Evolutionary conservation across 2,329 filamentous ascomycete genomes (phyloP), one percentile per base, ranked within the genome.

Genomic region (Arachnomyces sp.): DNA sequence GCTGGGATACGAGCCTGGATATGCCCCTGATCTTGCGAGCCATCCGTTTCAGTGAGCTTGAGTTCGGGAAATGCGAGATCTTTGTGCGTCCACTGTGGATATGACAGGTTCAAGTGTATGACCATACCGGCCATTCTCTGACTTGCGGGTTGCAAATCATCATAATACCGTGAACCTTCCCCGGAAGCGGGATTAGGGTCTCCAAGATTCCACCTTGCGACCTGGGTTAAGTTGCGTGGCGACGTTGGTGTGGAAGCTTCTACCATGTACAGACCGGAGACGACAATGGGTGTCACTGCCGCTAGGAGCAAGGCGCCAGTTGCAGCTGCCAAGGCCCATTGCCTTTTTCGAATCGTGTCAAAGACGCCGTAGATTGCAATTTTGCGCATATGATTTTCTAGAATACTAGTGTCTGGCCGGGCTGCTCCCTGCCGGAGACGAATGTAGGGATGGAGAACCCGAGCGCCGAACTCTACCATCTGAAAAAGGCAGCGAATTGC

Each of bases 181-280:
- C n/a, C n/a, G n/a, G n/a, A n/a, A n/a, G n/a, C n/a, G n/a, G n/a
- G n/a, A n/a, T n/a, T n/a, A n/a, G n/a, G n/a, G n/a, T n/a, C n/a
- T n/a, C n/a, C n/a, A n/a, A n/a, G n/a, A n/a, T n/a, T n/a, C n/a
- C n/a, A n/a, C n/a, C n/a, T n/a, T n/a, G n/a, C n/a, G n/a, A n/a
- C n/a, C n/a, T n/a, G n/a, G n/a, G n/a, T n/a, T n/a, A n/a, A n/a
- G n/a, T n/a, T n/a, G n/a, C n/a, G n/a, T n/a, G n/a, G n/a, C n/a
- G n/a, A n/a, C n/a, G n/a, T n/a, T n/a, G n/a, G n/a, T n/a, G n/a
- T n/a, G n/a, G n/a, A n/a, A n/a, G n/a, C n/a, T n/a, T 43, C 34
- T 18, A 44, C 41, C 12, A 39, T 40, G 28, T 45, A 49, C 13
- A 51, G 31, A 18, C 48, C 46, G 12, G 46, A 44, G 28, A 47